Conservation (phyloP, 805 yeast genomes). For the Candida corydali region DNA sequence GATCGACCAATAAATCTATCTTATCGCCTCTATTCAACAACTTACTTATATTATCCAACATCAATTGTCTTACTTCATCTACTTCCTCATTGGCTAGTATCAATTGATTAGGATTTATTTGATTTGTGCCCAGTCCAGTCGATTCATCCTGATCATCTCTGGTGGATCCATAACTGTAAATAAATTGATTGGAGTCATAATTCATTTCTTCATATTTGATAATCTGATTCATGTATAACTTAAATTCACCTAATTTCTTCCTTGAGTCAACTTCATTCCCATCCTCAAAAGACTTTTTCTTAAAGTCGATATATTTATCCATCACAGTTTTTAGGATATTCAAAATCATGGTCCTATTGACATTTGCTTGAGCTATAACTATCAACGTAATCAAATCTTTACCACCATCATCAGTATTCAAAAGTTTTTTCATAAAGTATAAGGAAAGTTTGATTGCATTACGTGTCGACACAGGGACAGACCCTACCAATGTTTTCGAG, state of each 20-base stretch:
- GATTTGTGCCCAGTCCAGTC: conserved; percentile 10
- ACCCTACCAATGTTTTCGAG: conserved; percentile 38
- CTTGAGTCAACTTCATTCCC: conserved; percentile 10
- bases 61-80: conserved; percentile 59
- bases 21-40: conserved; percentile 77
- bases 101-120: conserved; percentile 33
- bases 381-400: conserved; percentile 52
- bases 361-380: conserved; percentile 40
- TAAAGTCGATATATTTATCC: conserved; percentile 45
- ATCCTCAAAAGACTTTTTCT: conserved; percentile 18
- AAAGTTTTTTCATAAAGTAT: conserved; percentile 46
- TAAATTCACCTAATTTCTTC: conserved; percentile 45
- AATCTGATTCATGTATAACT: conserved; percentile 52
- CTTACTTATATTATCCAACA: conserved; percentile 71
- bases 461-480: conserved; percentile 26
- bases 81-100: conserved; percentile 50
- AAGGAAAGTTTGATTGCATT: conserved; percentile 27
- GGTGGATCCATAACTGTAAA: conserved; percentile 29
- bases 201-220: conserved; percentile 51
- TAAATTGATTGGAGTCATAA: conserved; percentile 28
- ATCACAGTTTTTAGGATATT: conserved; percentile 47
- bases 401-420: conserved; percentile 38
- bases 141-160: conserved; percentile 15
- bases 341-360: conserved; percentile 44
- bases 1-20: conserved; percentile 66